Evolutionary conservation across 768 basidiomycete genomes (phyloP).

Genomic region (Zangia roseola): DNA sequence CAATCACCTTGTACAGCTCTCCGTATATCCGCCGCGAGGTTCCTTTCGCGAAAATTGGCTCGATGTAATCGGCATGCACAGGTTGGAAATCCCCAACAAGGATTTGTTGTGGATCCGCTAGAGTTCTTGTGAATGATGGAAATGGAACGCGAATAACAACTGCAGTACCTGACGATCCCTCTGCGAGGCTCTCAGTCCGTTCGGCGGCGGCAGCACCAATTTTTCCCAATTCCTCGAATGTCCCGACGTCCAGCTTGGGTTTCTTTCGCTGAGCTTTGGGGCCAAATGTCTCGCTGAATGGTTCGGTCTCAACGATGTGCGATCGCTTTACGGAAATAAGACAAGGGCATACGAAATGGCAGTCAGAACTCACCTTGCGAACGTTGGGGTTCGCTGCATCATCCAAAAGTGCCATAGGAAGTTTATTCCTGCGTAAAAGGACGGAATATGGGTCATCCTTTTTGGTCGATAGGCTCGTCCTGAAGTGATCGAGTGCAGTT

Average conservation of each 20-base stretch:
- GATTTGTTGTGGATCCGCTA: constrained; percentile 11
- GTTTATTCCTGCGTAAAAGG: constrained; percentile 87
- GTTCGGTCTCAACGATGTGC: constrained; percentile 95
- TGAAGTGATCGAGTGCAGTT: constrained; percentile 92
- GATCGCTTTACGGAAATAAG: constrained; percentile 53
- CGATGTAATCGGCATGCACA: constrained; percentile 77
- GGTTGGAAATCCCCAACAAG: constrained; percentile 41
- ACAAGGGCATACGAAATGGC: not conserved
- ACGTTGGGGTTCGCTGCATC: constrained; percentile 79
- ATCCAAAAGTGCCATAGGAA: constrained; percentile 94
- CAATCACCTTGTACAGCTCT: constrained; percentile 98
- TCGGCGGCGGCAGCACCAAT: constrained; percentile 56
- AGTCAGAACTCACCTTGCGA: constrained; percentile 59
- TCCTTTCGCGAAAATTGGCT: constrained; percentile 93
- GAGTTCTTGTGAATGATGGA: constrained; percentile 1
- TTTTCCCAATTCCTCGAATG: constrained; percentile 87
- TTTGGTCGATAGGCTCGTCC: constrained; percentile 79
- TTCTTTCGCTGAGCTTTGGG: constrained; percentile 93
- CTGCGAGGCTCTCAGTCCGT: constrained; percentile 36
- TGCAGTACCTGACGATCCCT: constrained; percentile 45
- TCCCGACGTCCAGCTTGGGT: constrained; percentile 83
- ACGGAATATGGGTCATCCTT: constrained; percentile 97
- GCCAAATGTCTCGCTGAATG: constrained; percentile 92
- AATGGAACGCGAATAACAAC: not conserved
- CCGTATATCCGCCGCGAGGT: constrained; percentile 96